Conservation (phyloP, 768 basidiomycete genomes). For the Mycena albidolilacea region DNA sequence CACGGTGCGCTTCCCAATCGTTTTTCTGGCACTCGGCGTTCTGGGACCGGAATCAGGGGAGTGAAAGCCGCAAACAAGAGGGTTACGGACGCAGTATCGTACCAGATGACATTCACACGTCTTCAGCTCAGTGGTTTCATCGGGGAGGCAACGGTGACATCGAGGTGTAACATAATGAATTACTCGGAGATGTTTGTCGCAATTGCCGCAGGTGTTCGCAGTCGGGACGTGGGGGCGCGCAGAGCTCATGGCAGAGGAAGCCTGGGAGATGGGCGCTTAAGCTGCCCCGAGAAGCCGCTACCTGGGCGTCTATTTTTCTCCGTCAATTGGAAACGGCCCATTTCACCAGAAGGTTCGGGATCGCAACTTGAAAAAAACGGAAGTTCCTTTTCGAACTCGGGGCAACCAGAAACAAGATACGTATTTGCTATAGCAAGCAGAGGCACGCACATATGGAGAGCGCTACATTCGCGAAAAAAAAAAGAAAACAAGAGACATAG, state of each 20-base stretch:
- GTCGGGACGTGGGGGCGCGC: conserved; percentile 10
- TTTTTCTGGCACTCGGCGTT: conserved; percentile 18
- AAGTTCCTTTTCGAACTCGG: no score
- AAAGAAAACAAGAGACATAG: no score
- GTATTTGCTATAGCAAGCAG: no score
- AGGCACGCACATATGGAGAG: no score
- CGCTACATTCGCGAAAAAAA: no score
- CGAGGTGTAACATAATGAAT: conserved; percentile 17
- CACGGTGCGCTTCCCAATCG: conserved; percentile 20
- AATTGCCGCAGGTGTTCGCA: conserved; percentile 20
- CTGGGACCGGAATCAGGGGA: conserved; percentile 18
- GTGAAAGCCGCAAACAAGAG: conserved; percentile 8
- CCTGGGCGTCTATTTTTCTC: no score
- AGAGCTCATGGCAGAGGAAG: conserved; percentile 11
- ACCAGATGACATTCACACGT: conserved; percentile 21
- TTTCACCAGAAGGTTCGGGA: no score
- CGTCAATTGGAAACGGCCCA: no score
- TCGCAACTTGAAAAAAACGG: no score
- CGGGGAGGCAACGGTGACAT: conserved; percentile 26
- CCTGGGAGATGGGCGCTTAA: no score
- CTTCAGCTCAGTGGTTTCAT: conserved; percentile 19
- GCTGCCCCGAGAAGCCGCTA: no score
- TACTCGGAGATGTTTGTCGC: conserved; percentile 25
- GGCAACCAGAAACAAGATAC: no score
- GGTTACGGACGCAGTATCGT: conserved; percentile 22